Percentiles rank a stretch among this genome's conserved stretches.
Conservation (phyloP, 1,284 basidiomycete species). For the Pseudozyma sp. region DNA sequence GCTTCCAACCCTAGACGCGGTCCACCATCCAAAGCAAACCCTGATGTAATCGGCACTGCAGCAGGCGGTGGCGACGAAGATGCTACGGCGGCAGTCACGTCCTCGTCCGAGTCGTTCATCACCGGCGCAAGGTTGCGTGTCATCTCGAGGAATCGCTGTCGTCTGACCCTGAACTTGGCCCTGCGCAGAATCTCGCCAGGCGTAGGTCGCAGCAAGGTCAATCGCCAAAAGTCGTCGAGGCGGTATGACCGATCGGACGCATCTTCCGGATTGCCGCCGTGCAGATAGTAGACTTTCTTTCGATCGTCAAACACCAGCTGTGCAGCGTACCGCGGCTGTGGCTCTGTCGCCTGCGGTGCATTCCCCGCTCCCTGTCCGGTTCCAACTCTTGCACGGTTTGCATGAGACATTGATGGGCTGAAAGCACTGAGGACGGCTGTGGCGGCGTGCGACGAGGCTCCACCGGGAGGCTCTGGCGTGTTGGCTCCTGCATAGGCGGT, state of each 20-base stretch:
- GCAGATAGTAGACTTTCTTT: conserved; percentile 64
- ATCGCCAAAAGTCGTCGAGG: conserved; percentile 67
- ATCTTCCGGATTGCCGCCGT: conserved; percentile 68
- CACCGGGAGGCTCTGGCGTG: conserved; percentile 8
- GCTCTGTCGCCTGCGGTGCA: conserved; percentile 30
- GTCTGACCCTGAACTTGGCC: conserved; percentile 67
- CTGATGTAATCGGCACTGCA: conserved; percentile 1
- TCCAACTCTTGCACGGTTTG: conserved; percentile 3
- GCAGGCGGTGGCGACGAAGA: not conserved
- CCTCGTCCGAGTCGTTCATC: conserved; percentile 36
- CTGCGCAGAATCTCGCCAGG: conserved; percentile 65
- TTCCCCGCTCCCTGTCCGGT: conserved; percentile 6
- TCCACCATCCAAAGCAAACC: conserved; percentile 14
- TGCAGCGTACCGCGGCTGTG: conserved; percentile 57
- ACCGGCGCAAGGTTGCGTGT: conserved; percentile 31
- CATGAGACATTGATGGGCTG: conserved; percentile 4
- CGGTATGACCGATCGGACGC: conserved; percentile 35
- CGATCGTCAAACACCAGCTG: conserved; percentile 68
- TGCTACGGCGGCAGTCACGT: conserved; percentile 7
- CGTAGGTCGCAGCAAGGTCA: conserved; percentile 61
- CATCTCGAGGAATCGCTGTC: conserved; percentile 66
- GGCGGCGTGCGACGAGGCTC: not conserved
- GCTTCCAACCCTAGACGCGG: conserved; percentile 61
- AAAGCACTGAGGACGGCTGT: not conserved
- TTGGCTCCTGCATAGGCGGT: conserved; percentile 31